Base-by-base conservation (phyloP, 108 stramenopile genomes). In the Nannochloropsis salina region DNA sequence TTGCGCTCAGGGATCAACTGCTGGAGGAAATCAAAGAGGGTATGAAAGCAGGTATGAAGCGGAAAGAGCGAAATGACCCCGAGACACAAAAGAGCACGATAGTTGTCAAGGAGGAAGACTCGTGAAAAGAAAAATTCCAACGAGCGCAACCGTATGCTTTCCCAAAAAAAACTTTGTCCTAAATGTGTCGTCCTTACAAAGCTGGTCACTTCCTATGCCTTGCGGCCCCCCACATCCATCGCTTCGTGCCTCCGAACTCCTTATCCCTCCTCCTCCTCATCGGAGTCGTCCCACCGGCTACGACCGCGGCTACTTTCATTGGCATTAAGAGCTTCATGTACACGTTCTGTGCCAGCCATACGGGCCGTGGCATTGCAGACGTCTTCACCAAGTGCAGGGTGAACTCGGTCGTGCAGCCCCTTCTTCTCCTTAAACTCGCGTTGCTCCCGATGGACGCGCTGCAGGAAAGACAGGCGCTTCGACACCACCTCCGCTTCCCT, bases 1-100 rank as follows among this genome's bases (percentile, higher is more conserved):
- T 74, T 15, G 61, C 61, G 61, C 20, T 74, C 20, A 15, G 61
- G 61, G 61, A 74, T 74, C 20, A 74, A n/a, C 15, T 74, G 61
- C 61, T 74, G 61, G 61, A 74, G 6, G 61, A 74, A n/a, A 74
- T 74, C 15, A 74, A 74, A n/a, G n/a, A n/a, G 61, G 61, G 61
- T 74, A 74, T 74, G n/a, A n/a, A 74, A n/a, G 61, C 15, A n/a
- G 61, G 61, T 15, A 74, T 74, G 61, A 74, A 74, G 61, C 15
- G 61, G 61, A 74, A 74, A n/a, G 61, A 74, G 8, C 20, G 61
- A 74, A 74, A 74, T 4, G 8, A 74, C 20, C 20, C 20, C 5
- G 5, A n/a, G 61, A n/a, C 15, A 6, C 20, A 74, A 74, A n/a
- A 6, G 61, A 8, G 20, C 15, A 8, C n/a, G 15, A 2, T n/a